Evolutionary conservation across 106 monocot species (phyloP).

Genomic region (Dendrobium officinale): DNA sequence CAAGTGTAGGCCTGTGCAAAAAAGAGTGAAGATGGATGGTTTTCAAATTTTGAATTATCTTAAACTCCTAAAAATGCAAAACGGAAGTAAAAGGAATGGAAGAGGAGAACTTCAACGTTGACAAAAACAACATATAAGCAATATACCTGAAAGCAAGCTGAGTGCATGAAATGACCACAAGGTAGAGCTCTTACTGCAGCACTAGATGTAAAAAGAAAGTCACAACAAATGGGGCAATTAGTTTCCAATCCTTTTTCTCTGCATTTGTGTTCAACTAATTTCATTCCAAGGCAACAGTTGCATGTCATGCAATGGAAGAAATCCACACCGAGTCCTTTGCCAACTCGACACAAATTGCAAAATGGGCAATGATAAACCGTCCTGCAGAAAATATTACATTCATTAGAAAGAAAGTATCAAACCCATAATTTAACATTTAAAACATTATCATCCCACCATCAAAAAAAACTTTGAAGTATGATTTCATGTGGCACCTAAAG

Average conservation of each 20-base stretch:
- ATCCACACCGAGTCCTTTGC: slow-evolving; percentile 88
- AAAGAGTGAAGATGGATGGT: neutral
- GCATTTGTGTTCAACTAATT: slow-evolving; percentile 83
- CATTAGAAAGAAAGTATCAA: no score
- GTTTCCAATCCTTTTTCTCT: slow-evolving; percentile 80
- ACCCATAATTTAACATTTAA: no score
- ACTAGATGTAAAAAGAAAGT: slow-evolving; percentile 94
- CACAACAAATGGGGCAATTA: slow-evolving; percentile 98
- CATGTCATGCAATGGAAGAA: slow-evolving; percentile 99
- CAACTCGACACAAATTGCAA: slow-evolving; percentile 95
- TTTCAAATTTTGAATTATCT: neutral
- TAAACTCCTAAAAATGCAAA: neutral
- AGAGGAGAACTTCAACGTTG: neutral
- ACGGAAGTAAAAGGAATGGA: neutral
- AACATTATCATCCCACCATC: no score
- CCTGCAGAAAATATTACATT: slow-evolving; percentile 28
- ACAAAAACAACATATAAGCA: neutral
- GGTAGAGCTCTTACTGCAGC: slow-evolving; percentile 79
- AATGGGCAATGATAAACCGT: slow-evolving; percentile 94
- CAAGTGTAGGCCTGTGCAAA: slow-evolving; percentile 74
- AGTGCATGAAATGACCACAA: slow-evolving; percentile 99
- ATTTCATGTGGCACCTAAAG: no score
- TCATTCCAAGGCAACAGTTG: slow-evolving; percentile 98
- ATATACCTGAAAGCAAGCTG: slow-evolving; percentile 92
- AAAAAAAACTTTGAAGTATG: no score